These are phyloP conservation scores for Penicillium tannophilum DNA, from an alignment of 495 filamentous ascomycete species.

Conservation along the genomic window DNA sequence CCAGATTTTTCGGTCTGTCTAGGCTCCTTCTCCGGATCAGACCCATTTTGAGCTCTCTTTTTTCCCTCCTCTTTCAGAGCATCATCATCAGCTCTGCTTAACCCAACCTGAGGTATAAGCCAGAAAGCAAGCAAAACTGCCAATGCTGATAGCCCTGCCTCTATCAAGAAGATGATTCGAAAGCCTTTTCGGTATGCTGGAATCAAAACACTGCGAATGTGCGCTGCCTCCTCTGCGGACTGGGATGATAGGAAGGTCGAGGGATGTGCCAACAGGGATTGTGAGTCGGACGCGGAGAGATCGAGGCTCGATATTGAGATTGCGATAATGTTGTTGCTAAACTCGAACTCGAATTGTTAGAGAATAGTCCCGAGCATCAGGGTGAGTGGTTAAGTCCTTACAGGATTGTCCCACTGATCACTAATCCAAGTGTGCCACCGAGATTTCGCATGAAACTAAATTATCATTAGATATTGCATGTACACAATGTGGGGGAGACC, in stretches of 20 bases:
- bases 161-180: slow-evolving; percentile 52
- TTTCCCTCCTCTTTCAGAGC: slow-evolving; percentile 50
- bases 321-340: slow-evolving; percentile 48
- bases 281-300: slow-evolving; percentile 27
- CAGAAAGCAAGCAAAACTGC: slow-evolving; percentile 46
- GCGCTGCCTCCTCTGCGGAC: slow-evolving; percentile 33
- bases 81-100: slow-evolving; percentile 48
- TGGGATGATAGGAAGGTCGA: slow-evolving; percentile 34
- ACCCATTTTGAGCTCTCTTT: slow-evolving; percentile 24
- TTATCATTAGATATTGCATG: slow-evolving; percentile 14
- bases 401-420: slow-evolving; percentile 55
- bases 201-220: slow-evolving; percentile 40
- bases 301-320: slow-evolving; percentile 37
- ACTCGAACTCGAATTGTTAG: background rate
- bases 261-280: slow-evolving; percentile 35
- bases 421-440: slow-evolving; percentile 55
- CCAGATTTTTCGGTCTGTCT: background rate
- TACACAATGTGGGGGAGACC: slow-evolving; percentile 14
- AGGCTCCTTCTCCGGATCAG: slow-evolving; percentile 16
- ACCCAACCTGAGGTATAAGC: slow-evolving; percentile 50
- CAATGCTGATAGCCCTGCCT: slow-evolving; percentile 47
- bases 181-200: slow-evolving; percentile 54
- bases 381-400: slow-evolving; percentile 18
- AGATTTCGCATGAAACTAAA: slow-evolving; percentile 54
- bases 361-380: background rate